Conservation (phyloP, 164 flowering plant species). For the Tetrastigma voinierianum region DNA sequence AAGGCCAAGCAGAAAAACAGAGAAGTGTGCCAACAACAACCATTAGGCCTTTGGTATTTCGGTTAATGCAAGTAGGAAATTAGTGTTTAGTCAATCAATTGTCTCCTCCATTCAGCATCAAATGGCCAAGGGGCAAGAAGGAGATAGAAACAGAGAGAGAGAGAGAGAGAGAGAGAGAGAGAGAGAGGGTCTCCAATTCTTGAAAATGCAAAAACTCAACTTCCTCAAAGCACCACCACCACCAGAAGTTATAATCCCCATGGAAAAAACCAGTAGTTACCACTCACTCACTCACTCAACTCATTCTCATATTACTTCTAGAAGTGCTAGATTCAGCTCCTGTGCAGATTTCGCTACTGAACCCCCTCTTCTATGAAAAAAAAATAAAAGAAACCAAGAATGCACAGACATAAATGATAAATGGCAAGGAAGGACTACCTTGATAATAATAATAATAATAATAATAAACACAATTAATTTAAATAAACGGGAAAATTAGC, state of each 20-base stretch:
- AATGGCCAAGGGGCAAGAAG: too few species aligned
- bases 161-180: too few species aligned
- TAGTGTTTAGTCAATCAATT: conserved; percentile 11
- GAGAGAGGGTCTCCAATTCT: too few species aligned
- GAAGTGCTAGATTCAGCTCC: conserved; percentile 64
- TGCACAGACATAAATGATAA: too few species aligned
- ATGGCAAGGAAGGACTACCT: too few species aligned
- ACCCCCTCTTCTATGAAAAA: conserved; percentile 75
- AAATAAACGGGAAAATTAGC: too few species aligned
- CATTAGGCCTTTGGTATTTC: conserved; percentile 11
- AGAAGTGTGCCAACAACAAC: not conserved
- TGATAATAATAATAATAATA: too few species aligned
- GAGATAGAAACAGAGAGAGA: too few species aligned
- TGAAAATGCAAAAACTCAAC: too few species aligned
- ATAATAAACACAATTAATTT: too few species aligned
- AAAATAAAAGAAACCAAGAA: too few species aligned
- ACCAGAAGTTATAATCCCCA: not conserved
- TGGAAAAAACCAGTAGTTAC: not conserved
- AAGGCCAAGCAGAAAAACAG: conserved; percentile 3
- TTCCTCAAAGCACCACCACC: not conserved
- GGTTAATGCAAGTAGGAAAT: conserved; percentile 12
- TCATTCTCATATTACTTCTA: conserved; percentile 43
- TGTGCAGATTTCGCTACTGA: conserved; percentile 73
- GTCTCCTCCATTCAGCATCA: conserved; percentile 7
- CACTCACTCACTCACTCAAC: too few species aligned